Base-by-base conservation (phyloP, 768 basidiomycete genomes). In the Tulasnella sp. region DNA sequence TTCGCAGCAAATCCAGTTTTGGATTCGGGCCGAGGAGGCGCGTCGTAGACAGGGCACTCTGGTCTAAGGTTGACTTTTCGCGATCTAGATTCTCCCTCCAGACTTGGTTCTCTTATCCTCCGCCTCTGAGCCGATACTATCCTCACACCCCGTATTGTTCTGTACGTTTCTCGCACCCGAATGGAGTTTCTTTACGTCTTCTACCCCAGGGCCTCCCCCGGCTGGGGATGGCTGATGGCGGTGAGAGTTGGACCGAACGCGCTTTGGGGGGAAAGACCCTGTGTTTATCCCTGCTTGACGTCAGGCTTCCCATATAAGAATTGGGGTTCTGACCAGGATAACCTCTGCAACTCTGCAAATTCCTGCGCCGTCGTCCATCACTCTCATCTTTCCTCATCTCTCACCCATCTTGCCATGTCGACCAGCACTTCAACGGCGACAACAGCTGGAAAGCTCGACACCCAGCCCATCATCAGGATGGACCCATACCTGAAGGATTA, bases 401-500 rank as follows among this genome's bases (percentile, higher is more conserved):
- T 3, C 71, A 17, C 40, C n/a, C 37, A 32, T 64, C 34, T 32
- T 3, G 32, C 16, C 52, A 59, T 59, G 52, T 59, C 52, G 52
- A 14, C 52, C 71, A 63, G 36, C 36, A 65, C 37, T 34, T 40
- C 71, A 22, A 63, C 22, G 7, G n/a, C n/a, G n/a, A 19, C 39
- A 19, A n/a, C 44, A 29, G 36, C 35, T 16, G 37, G 17, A n/a
- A 72, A 72, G 62, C 65, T 91, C 74, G 84, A 88, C 74, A 81
- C 85, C 5, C 82, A 88, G 78, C 79, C 82, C 59, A 83, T 92
- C 52, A 82, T 90, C 74, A 80, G 85, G 66, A 82, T 87, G 75
- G 92, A 94, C 79, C 83, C 84, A 19, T 93, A 88, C 79, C 87
- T 94, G n/a, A 85, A 87, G 76, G 87, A 86, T n/a, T 86, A 90